These are phyloP conservation scores for Allium fistulosum DNA, from an alignment of 106 monocot species.

Conservation along the genomic window DNA sequence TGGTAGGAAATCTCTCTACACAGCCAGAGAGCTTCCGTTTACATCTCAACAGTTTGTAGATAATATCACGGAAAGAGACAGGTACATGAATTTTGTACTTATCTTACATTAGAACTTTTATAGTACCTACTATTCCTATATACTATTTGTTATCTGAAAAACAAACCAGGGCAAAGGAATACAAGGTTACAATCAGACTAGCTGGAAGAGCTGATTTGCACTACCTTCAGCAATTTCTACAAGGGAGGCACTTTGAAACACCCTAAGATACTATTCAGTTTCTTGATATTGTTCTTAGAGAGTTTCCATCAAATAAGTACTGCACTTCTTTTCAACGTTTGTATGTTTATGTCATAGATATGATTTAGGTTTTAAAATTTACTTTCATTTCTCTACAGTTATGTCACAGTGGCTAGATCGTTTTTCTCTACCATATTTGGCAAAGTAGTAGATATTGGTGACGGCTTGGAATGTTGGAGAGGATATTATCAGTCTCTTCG, in stretches of 20 bases:
- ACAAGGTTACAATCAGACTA: constrained; percentile 20
- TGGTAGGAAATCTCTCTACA: constrained; percentile 51
- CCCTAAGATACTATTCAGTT: constrained; percentile 49
- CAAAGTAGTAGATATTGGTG: constrained; percentile 21
- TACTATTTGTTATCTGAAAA: neutral
- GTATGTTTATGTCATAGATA: neutral
- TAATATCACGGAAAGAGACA: constrained; percentile 11
- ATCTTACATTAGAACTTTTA: neutral
- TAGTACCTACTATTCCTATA: neutral
- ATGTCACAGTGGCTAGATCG: constrained; percentile 30
- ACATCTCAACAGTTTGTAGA: constrained; percentile 27
- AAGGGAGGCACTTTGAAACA: constrained; percentile 23
- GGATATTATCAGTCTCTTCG: constrained; percentile 80
- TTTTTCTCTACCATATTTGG: constrained; percentile 43
- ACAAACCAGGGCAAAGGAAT: constrained; percentile 3
- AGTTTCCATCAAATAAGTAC: constrained; percentile 20
- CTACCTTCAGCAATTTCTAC: constrained; percentile 32
- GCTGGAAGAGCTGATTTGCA: constrained; percentile 31
- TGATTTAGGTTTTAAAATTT: neutral
- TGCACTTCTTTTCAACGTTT: too few species aligned
- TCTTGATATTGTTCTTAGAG: constrained; percentile 48
- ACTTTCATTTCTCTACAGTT: constrained; percentile 10
- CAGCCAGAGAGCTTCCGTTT: constrained; percentile 53
- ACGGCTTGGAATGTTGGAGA: constrained; percentile 74
- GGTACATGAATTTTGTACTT: neutral